Evolutionary conservation across 176 grass and related monocot genomes (phyloP).

Genomic region (Microstegium vimineum): DNA sequence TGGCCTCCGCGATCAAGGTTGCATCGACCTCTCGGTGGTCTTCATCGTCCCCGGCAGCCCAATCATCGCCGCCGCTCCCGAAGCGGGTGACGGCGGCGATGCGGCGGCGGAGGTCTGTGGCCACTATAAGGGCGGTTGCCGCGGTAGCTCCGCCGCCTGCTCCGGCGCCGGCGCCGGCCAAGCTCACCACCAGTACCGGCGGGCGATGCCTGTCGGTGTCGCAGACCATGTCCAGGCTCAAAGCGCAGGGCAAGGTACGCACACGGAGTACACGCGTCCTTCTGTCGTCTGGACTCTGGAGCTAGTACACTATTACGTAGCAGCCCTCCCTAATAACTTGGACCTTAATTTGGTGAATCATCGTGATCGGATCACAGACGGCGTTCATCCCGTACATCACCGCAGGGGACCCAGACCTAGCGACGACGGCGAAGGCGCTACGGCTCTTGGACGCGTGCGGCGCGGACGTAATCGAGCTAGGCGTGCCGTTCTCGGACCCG

Average conservation of each 20-base stretch:
- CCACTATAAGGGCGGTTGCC: background rate
- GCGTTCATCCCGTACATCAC: constrained; percentile 84
- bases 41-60: background rate
- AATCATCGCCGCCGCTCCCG: background rate
- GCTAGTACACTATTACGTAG: too few species aligned
- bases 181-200: background rate
- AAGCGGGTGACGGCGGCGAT: background rate
- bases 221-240: constrained; percentile 23
- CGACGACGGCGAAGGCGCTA: constrained; percentile 64
- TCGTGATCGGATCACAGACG: background rate
- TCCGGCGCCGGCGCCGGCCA: background rate
- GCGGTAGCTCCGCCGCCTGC: background rate
- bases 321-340: too few species aligned
- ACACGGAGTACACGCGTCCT: too few species aligned
- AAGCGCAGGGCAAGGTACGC: constrained; percentile 6
- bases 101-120: background rate
- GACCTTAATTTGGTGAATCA: too few species aligned
- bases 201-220: constrained; percentile 13
- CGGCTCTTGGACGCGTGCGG: constrained; percentile 61
- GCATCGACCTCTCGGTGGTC: background rate
- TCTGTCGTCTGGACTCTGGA: too few species aligned
- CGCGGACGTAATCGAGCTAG: constrained; percentile 77
- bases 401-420: constrained; percentile 81
- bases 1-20: background rate
- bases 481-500: constrained; percentile 75